Conservation (phyloP, 2,329 filamentous ascomycete species). For the Lachnellula suecica region DNA sequence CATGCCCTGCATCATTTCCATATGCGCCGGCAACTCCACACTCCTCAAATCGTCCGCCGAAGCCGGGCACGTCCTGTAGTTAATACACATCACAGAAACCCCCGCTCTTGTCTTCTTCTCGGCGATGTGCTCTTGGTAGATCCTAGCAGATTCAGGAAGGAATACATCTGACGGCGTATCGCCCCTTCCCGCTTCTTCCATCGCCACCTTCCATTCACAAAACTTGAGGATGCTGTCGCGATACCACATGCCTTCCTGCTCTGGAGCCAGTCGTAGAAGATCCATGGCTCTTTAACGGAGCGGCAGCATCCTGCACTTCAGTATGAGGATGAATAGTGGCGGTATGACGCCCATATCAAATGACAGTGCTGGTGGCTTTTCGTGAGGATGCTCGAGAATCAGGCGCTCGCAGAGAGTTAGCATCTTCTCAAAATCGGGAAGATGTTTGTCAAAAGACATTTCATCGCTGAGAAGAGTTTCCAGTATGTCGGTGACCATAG, state of each 20-base stretch:
- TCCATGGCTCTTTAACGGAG: conserved; percentile 9
- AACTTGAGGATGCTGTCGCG: conserved; percentile 31
- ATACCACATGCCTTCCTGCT: conserved; percentile 17
- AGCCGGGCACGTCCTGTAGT: not conserved
- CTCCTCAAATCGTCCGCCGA: not conserved
- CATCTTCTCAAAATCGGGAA: conserved; percentile 32
- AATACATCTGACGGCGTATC: not conserved
- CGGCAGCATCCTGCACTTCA: conserved; percentile 12
- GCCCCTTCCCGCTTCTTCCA: conserved; percentile 34
- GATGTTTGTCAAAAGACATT: conserved; percentile 37
- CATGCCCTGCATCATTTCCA: not conserved
- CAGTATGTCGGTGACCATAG: not conserved
- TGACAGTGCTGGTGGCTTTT: conserved; percentile 7
- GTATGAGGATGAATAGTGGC: conserved; percentile 11
- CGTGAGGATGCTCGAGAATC: conserved; percentile 10
- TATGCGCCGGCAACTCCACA: not conserved
- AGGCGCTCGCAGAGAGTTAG: conserved; percentile 20
- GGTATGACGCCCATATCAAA: conserved; percentile 19
- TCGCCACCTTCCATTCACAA: conserved; percentile 35
- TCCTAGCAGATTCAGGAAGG: conserved; percentile 12
- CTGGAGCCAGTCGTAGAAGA: conserved; percentile 12
- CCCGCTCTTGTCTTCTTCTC: not conserved
- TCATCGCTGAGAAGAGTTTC: conserved; percentile 26
- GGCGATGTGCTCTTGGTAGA: conserved; percentile 7
- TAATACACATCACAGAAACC: not conserved